These are phyloP conservation scores for Trypanosoma caninum DNA, from an alignment of 208 protist genomes.

Conservation along the genomic window DNA sequence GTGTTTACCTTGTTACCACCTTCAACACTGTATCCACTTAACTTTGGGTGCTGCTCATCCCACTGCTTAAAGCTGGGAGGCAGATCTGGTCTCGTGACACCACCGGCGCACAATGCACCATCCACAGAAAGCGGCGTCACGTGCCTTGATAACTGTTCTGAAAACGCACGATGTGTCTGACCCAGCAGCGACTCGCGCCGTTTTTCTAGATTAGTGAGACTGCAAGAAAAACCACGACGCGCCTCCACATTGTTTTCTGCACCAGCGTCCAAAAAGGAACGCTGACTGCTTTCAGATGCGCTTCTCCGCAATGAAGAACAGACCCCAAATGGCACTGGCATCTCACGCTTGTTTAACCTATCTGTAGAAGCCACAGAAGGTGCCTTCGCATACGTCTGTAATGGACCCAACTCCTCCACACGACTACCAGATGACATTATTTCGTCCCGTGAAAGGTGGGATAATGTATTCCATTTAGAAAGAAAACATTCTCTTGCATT, in stretches of 20 bases:
- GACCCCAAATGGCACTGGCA: not conserved
- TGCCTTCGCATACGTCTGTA: not conserved
- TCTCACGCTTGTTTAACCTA: not conserved
- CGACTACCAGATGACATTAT: not conserved
- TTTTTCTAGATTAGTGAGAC: not conserved
- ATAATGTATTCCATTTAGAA: not conserved
- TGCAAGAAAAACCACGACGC: not conserved
- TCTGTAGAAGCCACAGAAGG: not conserved
- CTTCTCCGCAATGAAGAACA: not conserved
- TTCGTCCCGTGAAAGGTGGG: not conserved
- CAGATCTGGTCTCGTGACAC: not conserved
- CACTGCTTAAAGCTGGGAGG: not conserved
- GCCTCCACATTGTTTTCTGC: not conserved
- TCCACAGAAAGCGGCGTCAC: not conserved
- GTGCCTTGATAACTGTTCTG: not conserved
- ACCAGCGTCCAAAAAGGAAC: not conserved
- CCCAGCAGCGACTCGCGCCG: not conserved
- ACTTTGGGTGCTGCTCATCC: not conserved
- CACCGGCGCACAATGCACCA: not conserved
- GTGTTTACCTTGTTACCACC: not conserved
- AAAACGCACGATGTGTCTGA: conserved; percentile 5
- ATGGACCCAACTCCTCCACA: not conserved
- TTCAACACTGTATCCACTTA: not conserved
- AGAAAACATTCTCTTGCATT: not conserved
- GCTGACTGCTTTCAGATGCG: not conserved